Base-by-base conservation (phyloP, 2,329 filamentous ascomycete species). In the Colletotrichum destructivum region DNA sequence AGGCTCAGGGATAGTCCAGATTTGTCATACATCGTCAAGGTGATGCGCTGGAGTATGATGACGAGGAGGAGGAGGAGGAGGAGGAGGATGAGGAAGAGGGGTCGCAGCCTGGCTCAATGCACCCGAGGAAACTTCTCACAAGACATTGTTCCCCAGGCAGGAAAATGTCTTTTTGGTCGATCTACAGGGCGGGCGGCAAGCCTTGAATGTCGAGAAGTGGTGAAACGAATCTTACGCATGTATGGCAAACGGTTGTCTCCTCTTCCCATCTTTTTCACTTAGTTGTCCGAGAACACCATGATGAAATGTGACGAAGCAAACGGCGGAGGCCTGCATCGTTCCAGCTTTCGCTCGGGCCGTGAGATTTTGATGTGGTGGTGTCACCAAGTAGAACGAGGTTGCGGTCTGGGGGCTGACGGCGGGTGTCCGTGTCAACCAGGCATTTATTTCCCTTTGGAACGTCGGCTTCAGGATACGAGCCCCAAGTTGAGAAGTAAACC, bases 391-490 rank as follows among this genome's bases (percentile, higher is more conserved):
- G 49, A 38, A 35, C 35, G 44, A n/a, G 61, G 47, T 9, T 52
- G 47, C 21, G 46, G n/a, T 35, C 16, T 54, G 21, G 47, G 7
- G 35, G 47, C 35, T n/a, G 47, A 26, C 35, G 23, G 49, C 23
- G 21, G 40, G 61, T 46, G 54, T 54, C 61, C 49, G 49, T 11
- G 61, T 35, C 23, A 16, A 49, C 49, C n/a, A 63, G 49, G 16
- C 61, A 31, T 46, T 44, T 31, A 35, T 35, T 35, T 35, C 31
- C 31, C 31, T 35, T 35, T 8, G 31, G 31, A 35, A 35, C 31
- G 61, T 55, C 46, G 35, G 60, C 4, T 51, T n/a, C 5, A 44
- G 11, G 49, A 9, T 26, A 26, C 31, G 49, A 44, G 26, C 2
- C 21, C 26, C 15, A 15, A 38, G 4, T 38, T 38, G 13, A 16